These are phyloP conservation scores for Dianthus caryophyllus DNA, from an alignment of 148 eudicot species.

Conservation along the genomic window DNA sequence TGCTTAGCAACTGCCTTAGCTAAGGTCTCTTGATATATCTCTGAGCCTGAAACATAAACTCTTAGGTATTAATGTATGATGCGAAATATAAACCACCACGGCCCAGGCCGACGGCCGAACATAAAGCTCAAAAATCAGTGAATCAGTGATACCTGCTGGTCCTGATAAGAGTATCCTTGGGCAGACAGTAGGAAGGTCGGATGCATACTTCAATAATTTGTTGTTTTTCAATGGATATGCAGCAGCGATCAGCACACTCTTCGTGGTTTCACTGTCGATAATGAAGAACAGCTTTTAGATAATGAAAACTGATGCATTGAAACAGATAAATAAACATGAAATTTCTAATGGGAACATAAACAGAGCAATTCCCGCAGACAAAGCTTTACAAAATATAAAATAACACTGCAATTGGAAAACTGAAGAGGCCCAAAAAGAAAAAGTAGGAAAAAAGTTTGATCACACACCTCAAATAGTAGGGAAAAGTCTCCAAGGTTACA, in stretches of 20 bases:
- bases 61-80: constrained; percentile 3
- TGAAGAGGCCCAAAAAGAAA: no score
- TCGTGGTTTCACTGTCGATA: constrained; percentile 76
- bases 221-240: constrained; percentile 73
- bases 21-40: constrained; percentile 88
- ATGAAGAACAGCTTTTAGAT: constrained; percentile 10
- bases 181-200: constrained; percentile 69
- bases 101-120: not conserved
- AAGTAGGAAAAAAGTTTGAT: not conserved
- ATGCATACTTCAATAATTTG: constrained; percentile 48
- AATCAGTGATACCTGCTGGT: constrained; percentile 62
- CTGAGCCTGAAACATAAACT: constrained; percentile 55
- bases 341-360: not conserved
- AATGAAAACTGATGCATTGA: not conserved
- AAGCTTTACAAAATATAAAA: not conserved
- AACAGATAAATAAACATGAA: not conserved
- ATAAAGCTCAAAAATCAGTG: not conserved
- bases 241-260: constrained; percentile 76
- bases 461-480: constrained; percentile 74
- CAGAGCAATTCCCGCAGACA: not conserved
- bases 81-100: constrained; percentile 3
- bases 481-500: constrained; percentile 67
- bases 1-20: constrained; percentile 80
- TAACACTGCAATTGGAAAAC: not conserved
- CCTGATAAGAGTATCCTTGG: constrained; percentile 85